Conservation (phyloP, 805 yeast genomes). For the Debaryomyces hansenii region DNA sequence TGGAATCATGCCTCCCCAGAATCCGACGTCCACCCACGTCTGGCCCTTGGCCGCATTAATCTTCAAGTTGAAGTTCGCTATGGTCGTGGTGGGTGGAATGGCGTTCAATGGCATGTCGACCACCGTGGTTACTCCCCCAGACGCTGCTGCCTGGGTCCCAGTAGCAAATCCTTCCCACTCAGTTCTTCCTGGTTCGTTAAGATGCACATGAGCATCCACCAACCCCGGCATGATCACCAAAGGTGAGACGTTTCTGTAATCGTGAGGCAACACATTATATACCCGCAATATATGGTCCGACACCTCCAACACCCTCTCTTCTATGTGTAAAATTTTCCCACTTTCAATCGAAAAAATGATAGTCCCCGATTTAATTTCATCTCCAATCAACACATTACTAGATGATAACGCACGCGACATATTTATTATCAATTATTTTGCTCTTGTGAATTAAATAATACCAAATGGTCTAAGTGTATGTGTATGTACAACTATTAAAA, state of each 20-base stretch:
- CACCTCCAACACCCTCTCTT: constrained; percentile 26
- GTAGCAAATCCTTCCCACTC: constrained; percentile 99
- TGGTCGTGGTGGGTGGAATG: constrained; percentile 90
- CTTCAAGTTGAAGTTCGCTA: constrained; percentile 72
- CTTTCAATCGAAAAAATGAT: constrained; percentile 53
- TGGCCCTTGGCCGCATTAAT: constrained; percentile 76
- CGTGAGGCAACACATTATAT: constrained; percentile 43
- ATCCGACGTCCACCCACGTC: constrained; percentile 90
- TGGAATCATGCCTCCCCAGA: constrained; percentile 96
- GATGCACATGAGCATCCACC: constrained; percentile 91
- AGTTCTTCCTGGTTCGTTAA: constrained; percentile 97
- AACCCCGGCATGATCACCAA: constrained; percentile 79
- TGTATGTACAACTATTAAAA: no score
- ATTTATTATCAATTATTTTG: neutral
- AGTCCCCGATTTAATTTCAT: constrained; percentile 56
- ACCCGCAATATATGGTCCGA: constrained; percentile 39
- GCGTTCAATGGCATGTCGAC: constrained; percentile 96
- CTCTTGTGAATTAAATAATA: neutral
- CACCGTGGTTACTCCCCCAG: constrained; percentile 96
- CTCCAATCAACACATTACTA: constrained; percentile 52
- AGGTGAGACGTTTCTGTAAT: constrained; percentile 60
- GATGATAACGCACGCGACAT: constrained; percentile 70
- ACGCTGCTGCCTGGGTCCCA: constrained; percentile 91
- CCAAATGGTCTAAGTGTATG: no score
- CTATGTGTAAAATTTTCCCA: constrained; percentile 58